Percentiles rank a stretch among this genome's conserved stretches.
phyloP scores from a whole-genome alignment of 768 basidiomycete species.

The Leccinum rimulosum region DNA sequence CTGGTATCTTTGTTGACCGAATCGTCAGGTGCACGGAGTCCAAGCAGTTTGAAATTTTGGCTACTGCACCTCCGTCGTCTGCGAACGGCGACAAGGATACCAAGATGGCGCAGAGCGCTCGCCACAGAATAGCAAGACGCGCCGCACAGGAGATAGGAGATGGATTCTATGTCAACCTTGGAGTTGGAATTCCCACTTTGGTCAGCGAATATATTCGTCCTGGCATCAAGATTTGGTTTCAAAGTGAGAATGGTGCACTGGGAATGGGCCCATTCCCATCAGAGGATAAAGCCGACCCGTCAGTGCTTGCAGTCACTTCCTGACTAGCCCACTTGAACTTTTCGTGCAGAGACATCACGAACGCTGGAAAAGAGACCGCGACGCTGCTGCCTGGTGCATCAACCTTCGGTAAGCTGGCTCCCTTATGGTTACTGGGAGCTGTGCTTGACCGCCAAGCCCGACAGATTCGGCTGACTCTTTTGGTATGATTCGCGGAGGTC shows the following conservation, averaged over 20 bases:
- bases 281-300: conserved; percentile 75
- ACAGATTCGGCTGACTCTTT: conserved; percentile 85
- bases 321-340: conserved; percentile 33
- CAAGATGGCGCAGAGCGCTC: conserved; percentile 52
- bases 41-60: conserved; percentile 73
- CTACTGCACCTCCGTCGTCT: conserved; percentile 50
- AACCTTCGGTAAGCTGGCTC: conserved; percentile 72
- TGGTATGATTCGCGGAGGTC: conserved; percentile 96
- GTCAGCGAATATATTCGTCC: conserved; percentile 75
- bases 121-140: conserved; percentile 77
- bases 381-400: conserved; percentile 91
- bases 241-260: conserved; percentile 86
- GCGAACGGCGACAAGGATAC: conserved; percentile 38
- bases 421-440: not conserved
- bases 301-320: conserved; percentile 29
- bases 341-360: conserved; percentile 82
- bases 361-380: conserved; percentile 93
- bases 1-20: conserved; percentile 81
- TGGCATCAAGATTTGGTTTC: conserved; percentile 75
- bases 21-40: conserved; percentile 72
- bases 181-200: conserved; percentile 89
- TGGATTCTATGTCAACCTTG: conserved; percentile 82
- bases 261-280: conserved; percentile 87
- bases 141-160: conserved; percentile 87
- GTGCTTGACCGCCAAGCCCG: conserved; percentile 22